Evolutionary conservation across 163 green algal genomes (phyloP).

Genomic region (Smithsoniella earleae): DNA sequence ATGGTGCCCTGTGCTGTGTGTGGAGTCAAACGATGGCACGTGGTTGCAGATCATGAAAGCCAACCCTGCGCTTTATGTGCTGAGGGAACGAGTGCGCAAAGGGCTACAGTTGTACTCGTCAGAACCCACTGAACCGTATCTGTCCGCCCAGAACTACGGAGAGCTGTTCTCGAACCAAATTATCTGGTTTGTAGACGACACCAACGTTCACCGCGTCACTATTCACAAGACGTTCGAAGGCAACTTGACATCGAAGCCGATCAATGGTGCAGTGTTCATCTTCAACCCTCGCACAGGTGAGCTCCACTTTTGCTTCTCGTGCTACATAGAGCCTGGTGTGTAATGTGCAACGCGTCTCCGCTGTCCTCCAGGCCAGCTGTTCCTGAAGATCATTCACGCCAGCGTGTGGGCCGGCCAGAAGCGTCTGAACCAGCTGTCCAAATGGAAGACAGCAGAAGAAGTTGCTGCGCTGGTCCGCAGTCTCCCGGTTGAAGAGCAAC

Average conservation of each 20-base stretch:
- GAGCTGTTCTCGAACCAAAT: slow-evolving; percentile 93
- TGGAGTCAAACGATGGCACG: background rate
- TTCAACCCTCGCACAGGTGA: slow-evolving; percentile 93
- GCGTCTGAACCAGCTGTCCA: slow-evolving; percentile 94
- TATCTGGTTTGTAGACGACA: slow-evolving; percentile 99
- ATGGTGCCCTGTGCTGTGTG: background rate
- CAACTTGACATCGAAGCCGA: slow-evolving; percentile 97
- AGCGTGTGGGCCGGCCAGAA: slow-evolving; percentile 98
- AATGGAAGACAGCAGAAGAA: slow-evolving; percentile 99
- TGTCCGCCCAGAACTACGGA: slow-evolving; percentile 81
- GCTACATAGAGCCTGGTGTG: too few relatives aligned
- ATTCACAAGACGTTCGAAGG: slow-evolving; percentile 99
- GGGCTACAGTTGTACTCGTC: slow-evolving; percentile 96
- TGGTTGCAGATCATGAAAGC: slow-evolving; percentile 62
- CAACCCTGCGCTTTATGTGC: slow-evolving; percentile 98
- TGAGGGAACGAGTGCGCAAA: slow-evolving; percentile 97
- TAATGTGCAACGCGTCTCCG: too few relatives aligned
- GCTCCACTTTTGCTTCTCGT: too few relatives aligned
- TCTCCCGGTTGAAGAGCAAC: slow-evolving; percentile 97
- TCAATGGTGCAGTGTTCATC: slow-evolving; percentile 99
- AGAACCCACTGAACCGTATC: slow-evolving; percentile 98
- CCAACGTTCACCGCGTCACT: slow-evolving; percentile 98
- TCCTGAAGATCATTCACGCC: slow-evolving; percentile 94
- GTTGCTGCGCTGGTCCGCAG: slow-evolving; percentile 60
- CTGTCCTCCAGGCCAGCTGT: too few relatives aligned